These are phyloP conservation scores for Loxodes magnus DNA, from an alignment of 73 alveolate genomes.

Conservation along the genomic window DNA sequence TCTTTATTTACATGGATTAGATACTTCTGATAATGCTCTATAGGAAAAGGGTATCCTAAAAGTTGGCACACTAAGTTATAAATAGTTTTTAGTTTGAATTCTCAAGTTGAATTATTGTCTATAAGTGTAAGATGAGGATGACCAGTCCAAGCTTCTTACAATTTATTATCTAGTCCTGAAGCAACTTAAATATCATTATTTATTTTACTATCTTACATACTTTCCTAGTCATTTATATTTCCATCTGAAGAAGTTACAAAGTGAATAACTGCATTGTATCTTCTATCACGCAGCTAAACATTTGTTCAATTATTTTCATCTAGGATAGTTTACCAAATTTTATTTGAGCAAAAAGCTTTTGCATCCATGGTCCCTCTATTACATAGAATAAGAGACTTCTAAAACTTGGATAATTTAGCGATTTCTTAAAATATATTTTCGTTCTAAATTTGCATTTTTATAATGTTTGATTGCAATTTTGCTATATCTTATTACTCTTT, in stretches of 20 bases:
- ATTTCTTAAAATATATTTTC: constrained; percentile 39
- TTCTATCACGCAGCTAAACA: constrained; percentile 41
- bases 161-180: constrained; percentile 27
- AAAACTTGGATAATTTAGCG: constrained; percentile 20
- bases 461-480: constrained; percentile 26
- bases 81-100: constrained; percentile 42
- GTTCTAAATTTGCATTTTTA: constrained; percentile 35
- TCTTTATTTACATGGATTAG: background rate
- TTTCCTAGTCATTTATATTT: constrained; percentile 27
- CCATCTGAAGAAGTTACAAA: constrained; percentile 73
- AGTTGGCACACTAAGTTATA: constrained; percentile 19
- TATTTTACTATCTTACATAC: constrained; percentile 37
- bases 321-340: constrained; percentile 40
- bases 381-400: constrained; percentile 25
- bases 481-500: constrained; percentile 27
- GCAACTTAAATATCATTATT: constrained; percentile 51
- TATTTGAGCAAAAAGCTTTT: constrained; percentile 29
- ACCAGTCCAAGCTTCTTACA: constrained; percentile 53
- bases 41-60: constrained; percentile 37
- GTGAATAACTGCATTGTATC: constrained; percentile 60
- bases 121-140: constrained; percentile 45
- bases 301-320: constrained; percentile 34
- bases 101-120: constrained; percentile 40
- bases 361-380: constrained; percentile 60
- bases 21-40: constrained; percentile 14